Conservation (phyloP, 805 yeast species). For the Candida ficus region DNA sequence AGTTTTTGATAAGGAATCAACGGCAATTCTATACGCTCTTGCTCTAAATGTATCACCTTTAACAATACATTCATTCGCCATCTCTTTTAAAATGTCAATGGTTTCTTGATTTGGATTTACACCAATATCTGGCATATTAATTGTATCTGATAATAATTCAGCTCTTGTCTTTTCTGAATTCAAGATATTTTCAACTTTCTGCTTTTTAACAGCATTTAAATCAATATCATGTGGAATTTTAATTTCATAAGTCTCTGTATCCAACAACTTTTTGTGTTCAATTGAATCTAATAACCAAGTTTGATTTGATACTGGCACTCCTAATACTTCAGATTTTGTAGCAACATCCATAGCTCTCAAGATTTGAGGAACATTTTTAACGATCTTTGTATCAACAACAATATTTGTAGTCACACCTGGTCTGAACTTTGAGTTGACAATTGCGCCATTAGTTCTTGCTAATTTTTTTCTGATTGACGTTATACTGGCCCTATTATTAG, state of each 20-base stretch:
- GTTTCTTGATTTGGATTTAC: slow-evolving; percentile 21
- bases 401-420: slow-evolving; percentile 13
- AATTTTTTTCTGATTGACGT: slow-evolving; percentile 14
- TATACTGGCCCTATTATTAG: slow-evolving; percentile 17
- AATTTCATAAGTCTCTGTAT: slow-evolving; percentile 7
- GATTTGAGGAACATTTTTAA: slow-evolving; percentile 9
- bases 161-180: slow-evolving; percentile 6
- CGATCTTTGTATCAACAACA: slow-evolving; percentile 16
- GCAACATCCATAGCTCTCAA: slow-evolving; percentile 7
- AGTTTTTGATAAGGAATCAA: slow-evolving; percentile 30
- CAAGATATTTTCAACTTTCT: not conserved
- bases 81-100: slow-evolving; percentile 14
- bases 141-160: slow-evolving; percentile 7
- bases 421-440: slow-evolving; percentile 7
- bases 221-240: slow-evolving; percentile 6
- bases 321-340: not conserved
- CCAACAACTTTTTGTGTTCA: slow-evolving; percentile 5
- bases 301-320: slow-evolving; percentile 12
- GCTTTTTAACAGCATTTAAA: not conserved
- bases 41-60: slow-evolving; percentile 34
- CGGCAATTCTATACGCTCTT: slow-evolving; percentile 40
- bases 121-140: slow-evolving; percentile 5
- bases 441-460: slow-evolving; percentile 18
- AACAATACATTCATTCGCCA: slow-evolving; percentile 18
- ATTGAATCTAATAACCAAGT: slow-evolving; percentile 21